These are phyloP conservation scores for Yarrowia bubula DNA, from an alignment of 805 yeast genomes.

Conservation along the genomic window DNA sequence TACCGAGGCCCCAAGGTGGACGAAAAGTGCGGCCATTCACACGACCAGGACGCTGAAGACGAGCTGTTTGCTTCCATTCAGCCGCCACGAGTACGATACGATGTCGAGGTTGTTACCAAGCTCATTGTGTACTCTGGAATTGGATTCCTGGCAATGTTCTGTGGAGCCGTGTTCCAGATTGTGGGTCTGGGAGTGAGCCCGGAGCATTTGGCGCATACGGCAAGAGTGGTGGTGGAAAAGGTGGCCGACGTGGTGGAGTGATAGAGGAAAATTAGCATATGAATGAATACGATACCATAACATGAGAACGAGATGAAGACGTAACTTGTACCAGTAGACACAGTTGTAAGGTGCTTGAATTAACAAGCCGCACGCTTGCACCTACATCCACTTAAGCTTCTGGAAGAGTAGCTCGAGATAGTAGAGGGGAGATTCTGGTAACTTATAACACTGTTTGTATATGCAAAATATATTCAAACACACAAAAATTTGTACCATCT, in stretches of 20 bases:
- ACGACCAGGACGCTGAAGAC: constrained; percentile 26
- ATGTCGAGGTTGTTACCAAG: constrained; percentile 73
- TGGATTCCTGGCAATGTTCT: constrained; percentile 50
- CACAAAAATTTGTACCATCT: no score
- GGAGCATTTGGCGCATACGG: neutral
- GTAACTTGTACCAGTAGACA: no score
- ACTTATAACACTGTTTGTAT: no score
- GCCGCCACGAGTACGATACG: constrained; percentile 51
- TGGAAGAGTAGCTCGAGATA: no score
- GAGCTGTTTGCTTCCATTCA: constrained; percentile 34
- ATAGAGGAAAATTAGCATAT: no score
- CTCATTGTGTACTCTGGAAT: constrained; percentile 81
- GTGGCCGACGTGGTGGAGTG: neutral
- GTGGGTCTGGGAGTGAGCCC: constrained; percentile 17
- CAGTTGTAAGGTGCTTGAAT: no score
- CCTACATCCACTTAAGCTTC: no score
- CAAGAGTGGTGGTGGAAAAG: neutral
- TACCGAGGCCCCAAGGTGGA: constrained; percentile 1
- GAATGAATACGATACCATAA: no score
- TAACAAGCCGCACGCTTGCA: no score
- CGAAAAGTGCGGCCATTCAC: constrained; percentile 15
- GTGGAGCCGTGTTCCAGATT: constrained; percentile 30
- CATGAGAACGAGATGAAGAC: no score
- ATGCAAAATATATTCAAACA: no score
- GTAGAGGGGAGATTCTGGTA: no score